Evolutionary conservation across 306 rosid genomes (phyloP).

Genomic region (Sicyos edulis): DNA sequence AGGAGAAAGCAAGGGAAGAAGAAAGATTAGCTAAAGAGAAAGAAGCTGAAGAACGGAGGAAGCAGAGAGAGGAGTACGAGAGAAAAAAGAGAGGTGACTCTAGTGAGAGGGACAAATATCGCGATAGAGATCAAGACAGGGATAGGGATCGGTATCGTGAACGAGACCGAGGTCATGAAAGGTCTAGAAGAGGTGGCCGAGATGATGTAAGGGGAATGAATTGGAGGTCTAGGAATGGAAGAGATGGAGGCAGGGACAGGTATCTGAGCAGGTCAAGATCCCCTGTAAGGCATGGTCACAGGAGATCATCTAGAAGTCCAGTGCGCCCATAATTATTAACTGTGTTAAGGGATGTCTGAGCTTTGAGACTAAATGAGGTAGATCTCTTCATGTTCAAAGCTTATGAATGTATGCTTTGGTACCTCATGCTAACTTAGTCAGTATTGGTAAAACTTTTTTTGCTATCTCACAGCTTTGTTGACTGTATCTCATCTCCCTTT

Average conservation of each 20-base stretch:
- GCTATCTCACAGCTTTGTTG: conserved; percentile 88
- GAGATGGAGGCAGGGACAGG: conserved; percentile 75
- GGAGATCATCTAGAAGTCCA: conserved; percentile 77
- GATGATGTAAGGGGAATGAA: conserved; percentile 66
- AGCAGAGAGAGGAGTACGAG: conserved; percentile 72
- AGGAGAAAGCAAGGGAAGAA: conserved; percentile 79
- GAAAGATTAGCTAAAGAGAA: conserved; percentile 76
- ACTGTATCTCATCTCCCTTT: conserved; percentile 75
- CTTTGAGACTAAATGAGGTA: conserved; percentile 84
- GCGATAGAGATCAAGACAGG: conserved; percentile 61
- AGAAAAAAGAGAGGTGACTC: conserved; percentile 64
- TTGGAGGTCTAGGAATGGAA: conserved; percentile 75
- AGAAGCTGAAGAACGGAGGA: conserved; percentile 80
- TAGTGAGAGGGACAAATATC: conserved; percentile 65
- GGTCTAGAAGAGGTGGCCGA: conserved; percentile 65
- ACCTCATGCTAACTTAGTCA: conserved; percentile 49
- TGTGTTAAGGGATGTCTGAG: conserved; percentile 70
- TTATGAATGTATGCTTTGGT: conserved; percentile 57
- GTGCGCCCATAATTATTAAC: conserved; percentile 54
- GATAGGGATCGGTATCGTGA: conserved; percentile 69
- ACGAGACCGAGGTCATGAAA: conserved; percentile 61
- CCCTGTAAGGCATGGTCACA: conserved; percentile 60
- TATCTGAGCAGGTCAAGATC: conserved; percentile 87
- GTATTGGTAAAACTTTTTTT: conserved; percentile 64
- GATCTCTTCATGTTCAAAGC: conserved; percentile 63